These are phyloP conservation scores for Boechera divaricarpa DNA, from an alignment of 345 rosid species.

Conservation along the genomic window DNA sequence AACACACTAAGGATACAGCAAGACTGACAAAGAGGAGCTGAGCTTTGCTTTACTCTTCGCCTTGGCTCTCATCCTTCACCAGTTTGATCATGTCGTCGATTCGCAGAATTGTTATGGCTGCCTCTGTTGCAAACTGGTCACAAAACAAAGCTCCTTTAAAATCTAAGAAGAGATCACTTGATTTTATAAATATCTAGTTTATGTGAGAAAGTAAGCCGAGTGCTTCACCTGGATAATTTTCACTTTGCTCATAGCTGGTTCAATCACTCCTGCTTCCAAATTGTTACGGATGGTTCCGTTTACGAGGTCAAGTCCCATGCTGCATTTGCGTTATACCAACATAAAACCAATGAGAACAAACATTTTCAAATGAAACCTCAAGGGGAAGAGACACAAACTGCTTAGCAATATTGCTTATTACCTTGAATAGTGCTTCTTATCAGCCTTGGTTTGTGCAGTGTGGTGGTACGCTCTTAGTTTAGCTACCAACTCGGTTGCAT, in stretches of 20 bases:
- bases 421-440: constrained; percentile 91
- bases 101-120: constrained; percentile 95
- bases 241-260: constrained; percentile 99
- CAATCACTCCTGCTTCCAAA: constrained; percentile 97
- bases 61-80: constrained; percentile 87
- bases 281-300: constrained; percentile 88
- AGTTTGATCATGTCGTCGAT: constrained; percentile 99
- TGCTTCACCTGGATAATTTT: constrained; percentile 89
- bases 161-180: constrained; percentile 4
- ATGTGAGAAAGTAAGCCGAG: not conserved
- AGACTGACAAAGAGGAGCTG: constrained; percentile 21
- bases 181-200: not conserved
- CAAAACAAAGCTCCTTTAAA: constrained; percentile 21
- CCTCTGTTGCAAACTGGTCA: constrained; percentile 89
- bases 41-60: constrained; percentile 40
- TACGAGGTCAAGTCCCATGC: constrained; percentile 93
- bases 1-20: constrained; percentile 14
- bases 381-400: not conserved
- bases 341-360: constrained; percentile 17
- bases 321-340: constrained; percentile 45
- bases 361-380: constrained; percentile 5
- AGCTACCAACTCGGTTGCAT: constrained; percentile 94
- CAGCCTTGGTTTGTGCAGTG: constrained; percentile 94
- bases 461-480: constrained; percentile 95
- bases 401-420: constrained; percentile 31